These are phyloP conservation scores for Flammula alnicola DNA, from an alignment of 1,284 basidiomycete species.

Conservation along the genomic window DNA sequence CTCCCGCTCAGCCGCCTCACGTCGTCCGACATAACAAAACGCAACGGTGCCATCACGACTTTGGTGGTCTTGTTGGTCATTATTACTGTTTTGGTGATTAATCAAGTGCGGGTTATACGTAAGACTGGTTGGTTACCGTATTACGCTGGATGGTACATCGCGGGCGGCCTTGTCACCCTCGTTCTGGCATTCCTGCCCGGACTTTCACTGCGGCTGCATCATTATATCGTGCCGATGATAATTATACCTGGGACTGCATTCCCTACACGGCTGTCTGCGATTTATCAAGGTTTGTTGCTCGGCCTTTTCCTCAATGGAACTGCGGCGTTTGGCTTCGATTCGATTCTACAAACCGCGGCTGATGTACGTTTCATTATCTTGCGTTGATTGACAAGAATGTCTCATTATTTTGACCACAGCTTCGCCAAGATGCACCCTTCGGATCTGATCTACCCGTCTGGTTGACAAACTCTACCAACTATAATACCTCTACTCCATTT, in stretches of 20 bases:
- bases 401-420: slow-evolving; percentile 40
- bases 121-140: slow-evolving; percentile 82
- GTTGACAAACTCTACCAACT: slow-evolving; percentile 72
- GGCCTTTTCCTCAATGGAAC: slow-evolving; percentile 83
- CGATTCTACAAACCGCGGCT: slow-evolving; percentile 78
- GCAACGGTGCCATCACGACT: slow-evolving; percentile 73
- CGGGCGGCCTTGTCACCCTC: slow-evolving; percentile 68
- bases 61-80: slow-evolving; percentile 74
- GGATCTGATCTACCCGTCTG: slow-evolving; percentile 76
- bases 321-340: slow-evolving; percentile 80
- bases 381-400: background rate
- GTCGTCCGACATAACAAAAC: slow-evolving; percentile 68
- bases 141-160: slow-evolving; percentile 73
- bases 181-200: slow-evolving; percentile 76
- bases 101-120: slow-evolving; percentile 84
- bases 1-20: slow-evolving; percentile 79
- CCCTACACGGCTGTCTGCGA: slow-evolving; percentile 77
- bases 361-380: slow-evolving; percentile 52
- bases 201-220: slow-evolving; percentile 69
- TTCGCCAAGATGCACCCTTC: slow-evolving; percentile 74
- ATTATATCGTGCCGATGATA: slow-evolving; percentile 78
- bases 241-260: slow-evolving; percentile 83
- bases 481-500: slow-evolving; percentile 58
- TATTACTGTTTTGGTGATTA: slow-evolving; percentile 62
- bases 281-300: slow-evolving; percentile 81